Evolutionary conservation across 208 protist species (phyloP).

Genomic region (Tritrichomonas foetus): DNA sequence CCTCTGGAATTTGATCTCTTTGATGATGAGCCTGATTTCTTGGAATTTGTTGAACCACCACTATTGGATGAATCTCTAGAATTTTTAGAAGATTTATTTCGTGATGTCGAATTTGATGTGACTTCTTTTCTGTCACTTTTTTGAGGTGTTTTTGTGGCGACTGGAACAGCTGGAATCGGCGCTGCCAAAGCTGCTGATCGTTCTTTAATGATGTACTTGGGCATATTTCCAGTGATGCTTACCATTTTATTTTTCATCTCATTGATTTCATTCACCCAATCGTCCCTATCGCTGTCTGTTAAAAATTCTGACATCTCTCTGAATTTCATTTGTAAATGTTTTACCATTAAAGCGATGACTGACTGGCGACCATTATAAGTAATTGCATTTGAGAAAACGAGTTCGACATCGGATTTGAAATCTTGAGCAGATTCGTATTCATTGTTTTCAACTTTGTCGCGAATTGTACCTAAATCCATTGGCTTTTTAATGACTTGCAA

Average conservation of each 20-base stretch:
- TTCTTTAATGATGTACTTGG: not conserved
- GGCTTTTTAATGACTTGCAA: not conserved
- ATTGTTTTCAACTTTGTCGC: not conserved
- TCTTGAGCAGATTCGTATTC: not conserved
- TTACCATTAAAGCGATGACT: not conserved
- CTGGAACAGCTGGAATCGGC: too few relatives aligned
- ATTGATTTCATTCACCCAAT: not conserved
- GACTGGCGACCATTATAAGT: not conserved
- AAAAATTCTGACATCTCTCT: not conserved
- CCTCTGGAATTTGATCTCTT: too few relatives aligned
- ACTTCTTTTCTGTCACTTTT: too few relatives aligned
- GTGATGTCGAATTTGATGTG: too few relatives aligned
- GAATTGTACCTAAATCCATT: constrained; percentile 13
- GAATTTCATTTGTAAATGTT: not conserved
- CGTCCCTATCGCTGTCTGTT: not conserved
- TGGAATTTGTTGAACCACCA: too few relatives aligned
- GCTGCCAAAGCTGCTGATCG: too few relatives aligned
- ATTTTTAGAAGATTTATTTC: too few relatives aligned
- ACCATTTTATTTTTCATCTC: not conserved
- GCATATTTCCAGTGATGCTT: not conserved
- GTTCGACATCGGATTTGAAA: not conserved
- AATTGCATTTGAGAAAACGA: not conserved
- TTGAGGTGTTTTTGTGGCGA: too few relatives aligned
- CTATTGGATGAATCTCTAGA: too few relatives aligned
- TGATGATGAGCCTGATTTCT: too few relatives aligned